These are phyloP conservation scores for Monosporozyma servazzii DNA, from an alignment of 805 yeast species.

Conservation along the genomic window DNA sequence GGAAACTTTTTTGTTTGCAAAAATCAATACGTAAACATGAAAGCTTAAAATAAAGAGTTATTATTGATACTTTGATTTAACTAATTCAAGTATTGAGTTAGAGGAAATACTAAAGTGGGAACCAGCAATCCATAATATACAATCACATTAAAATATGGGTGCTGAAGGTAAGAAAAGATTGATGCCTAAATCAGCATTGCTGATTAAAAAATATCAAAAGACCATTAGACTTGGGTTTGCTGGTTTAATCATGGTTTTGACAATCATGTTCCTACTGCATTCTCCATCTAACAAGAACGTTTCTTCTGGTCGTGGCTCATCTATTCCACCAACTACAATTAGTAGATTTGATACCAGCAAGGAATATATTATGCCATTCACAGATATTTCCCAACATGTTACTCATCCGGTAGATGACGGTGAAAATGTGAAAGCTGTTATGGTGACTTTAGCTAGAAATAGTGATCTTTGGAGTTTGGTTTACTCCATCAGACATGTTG, in stretches of 20 bases:
- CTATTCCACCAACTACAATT: neutral
- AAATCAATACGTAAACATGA: neutral
- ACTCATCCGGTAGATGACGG: constrained; percentile 28
- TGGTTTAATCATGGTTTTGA: constrained; percentile 15
- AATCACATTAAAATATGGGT: neutral
- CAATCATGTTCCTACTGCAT: constrained; percentile 13
- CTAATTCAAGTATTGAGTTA: too few species aligned
- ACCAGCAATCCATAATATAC: neutral
- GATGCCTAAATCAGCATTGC: constrained; percentile 25
- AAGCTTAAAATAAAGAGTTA: neutral
- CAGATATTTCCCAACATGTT: constrained; percentile 25
- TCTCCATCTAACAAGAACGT: neutral
- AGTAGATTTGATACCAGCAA: constrained; percentile 2
- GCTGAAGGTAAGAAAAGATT: constrained; percentile 22
- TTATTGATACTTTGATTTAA: too few species aligned
- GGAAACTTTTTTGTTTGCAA: neutral
- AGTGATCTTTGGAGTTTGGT: constrained; percentile 49
- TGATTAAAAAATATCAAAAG: constrained; percentile 23
- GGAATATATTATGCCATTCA: constrained; percentile 20
- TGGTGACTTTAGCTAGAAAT: constrained; percentile 65
- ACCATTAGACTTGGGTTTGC: constrained; percentile 21
- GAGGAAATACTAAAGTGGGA: too few species aligned
- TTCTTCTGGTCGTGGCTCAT: neutral
- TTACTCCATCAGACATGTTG: constrained; percentile 51
- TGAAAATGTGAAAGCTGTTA: constrained; percentile 48